A percentile compares a stretch with the other conserved stretches of the same genome.
Evolutionary conservation across 2,329 filamentous ascomycete genomes (phyloP).

Genomic region (Reticulascus tulasneorum): DNA sequence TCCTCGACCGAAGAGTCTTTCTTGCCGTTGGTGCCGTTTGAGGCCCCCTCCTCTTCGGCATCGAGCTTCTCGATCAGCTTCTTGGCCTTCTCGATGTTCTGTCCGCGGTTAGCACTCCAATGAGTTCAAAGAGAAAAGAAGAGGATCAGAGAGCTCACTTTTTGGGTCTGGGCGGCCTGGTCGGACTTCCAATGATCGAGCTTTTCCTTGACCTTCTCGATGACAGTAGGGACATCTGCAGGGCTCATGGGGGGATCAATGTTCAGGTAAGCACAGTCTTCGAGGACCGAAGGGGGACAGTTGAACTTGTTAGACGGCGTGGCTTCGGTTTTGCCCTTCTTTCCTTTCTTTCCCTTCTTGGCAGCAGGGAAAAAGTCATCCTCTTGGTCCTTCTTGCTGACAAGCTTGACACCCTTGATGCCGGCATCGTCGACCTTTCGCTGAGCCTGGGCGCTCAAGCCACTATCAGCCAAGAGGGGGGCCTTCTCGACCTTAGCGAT

Average conservation of each 20-base stretch:
- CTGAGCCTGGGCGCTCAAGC: constrained; percentile 73
- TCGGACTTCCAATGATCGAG: constrained; percentile 86
- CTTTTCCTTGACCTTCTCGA: constrained; percentile 92
- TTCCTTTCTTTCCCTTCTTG: constrained; percentile 86
- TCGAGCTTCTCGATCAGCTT: constrained; percentile 92
- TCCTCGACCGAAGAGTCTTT: constrained; percentile 51
- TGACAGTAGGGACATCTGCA: constrained; percentile 70
- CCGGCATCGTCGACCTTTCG: constrained; percentile 81
- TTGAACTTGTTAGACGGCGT: constrained; percentile 57
- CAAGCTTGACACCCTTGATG: constrained; percentile 78
- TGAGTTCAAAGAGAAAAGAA: not conserved
- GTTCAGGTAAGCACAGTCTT: constrained; percentile 79
- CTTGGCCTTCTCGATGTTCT: constrained; percentile 97
- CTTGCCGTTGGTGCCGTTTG: constrained; percentile 42
- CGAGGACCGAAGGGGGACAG: constrained; percentile 85
- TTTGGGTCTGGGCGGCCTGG: constrained; percentile 84
- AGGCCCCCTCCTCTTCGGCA: constrained; percentile 53
- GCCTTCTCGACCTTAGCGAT: constrained; percentile 60
- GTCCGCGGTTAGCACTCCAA: constrained; percentile 23
- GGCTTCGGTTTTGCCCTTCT: constrained; percentile 59
- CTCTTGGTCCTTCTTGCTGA: constrained; percentile 82
- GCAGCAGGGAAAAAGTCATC: constrained; percentile 80
- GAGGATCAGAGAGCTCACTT: constrained; percentile 56
- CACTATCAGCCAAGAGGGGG: constrained; percentile 60
- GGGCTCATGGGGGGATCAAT: constrained; percentile 86